Percentiles rank a stretch among this genome's conserved stretches.
Evolutionary conservation across 176 grass and related monocot genomes (phyloP).

Genomic region (Triticum turgidum): DNA sequence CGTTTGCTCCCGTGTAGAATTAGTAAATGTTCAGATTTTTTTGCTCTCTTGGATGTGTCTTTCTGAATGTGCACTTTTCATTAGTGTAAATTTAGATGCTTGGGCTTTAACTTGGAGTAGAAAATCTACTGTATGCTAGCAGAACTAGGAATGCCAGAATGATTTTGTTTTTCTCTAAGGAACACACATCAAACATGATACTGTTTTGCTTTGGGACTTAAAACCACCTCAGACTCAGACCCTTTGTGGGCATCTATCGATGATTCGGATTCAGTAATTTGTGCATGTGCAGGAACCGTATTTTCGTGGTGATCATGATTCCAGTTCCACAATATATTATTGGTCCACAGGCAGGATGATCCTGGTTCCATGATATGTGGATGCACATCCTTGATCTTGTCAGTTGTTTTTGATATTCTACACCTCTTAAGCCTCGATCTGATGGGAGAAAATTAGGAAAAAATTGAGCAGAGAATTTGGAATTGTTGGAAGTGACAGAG

Average conservation of each 20-base stretch:
- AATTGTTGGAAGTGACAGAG: no score
- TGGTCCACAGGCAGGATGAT: constrained; percentile 44
- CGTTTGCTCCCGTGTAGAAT: no score
- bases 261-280: constrained; percentile 48
- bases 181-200: not conserved
- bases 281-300: constrained; percentile 37
- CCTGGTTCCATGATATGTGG: constrained; percentile 47
- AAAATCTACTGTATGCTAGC: no score
- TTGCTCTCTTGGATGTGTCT: no score
- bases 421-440: constrained; percentile 67
- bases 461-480: no score
- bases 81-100: no score
- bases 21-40: no score
- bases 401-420: constrained; percentile 38
- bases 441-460: constrained; percentile 24
- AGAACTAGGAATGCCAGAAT: no score
- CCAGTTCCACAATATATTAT: constrained; percentile 17
- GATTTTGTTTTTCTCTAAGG: no score
- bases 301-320: constrained; percentile 49
- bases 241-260: constrained; percentile 41
- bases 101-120: no score
- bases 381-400: constrained; percentile 42
- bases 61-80: no score
- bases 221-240: constrained; percentile 25
- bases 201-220: constrained; percentile 52